Evolutionary conservation across 139 green algal genomes (phyloP).

Genomic region (Zygnema circumcarinatum): DNA sequence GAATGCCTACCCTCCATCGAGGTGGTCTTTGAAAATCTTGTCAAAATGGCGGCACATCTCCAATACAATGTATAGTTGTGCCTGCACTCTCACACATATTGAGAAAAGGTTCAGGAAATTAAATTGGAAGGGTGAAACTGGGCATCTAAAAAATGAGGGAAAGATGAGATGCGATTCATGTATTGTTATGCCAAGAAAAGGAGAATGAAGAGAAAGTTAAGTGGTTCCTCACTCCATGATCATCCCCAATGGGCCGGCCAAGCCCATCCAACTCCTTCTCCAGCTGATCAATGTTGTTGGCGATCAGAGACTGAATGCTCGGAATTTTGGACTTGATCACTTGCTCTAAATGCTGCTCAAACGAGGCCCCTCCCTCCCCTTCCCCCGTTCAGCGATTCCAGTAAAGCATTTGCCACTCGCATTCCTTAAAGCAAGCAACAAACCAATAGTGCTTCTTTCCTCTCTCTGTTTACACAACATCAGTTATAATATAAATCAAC

Average conservation of each 20-base stretch:
- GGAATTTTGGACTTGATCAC: conserved; percentile 72
- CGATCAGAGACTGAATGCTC: conserved; percentile 77
- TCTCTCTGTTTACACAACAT: too few species aligned
- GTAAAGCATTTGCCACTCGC: too few species aligned
- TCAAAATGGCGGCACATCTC: conserved; percentile 57
- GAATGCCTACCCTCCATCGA: conserved; percentile 44
- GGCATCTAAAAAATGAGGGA: neutral
- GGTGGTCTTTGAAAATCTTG: conserved; percentile 29
- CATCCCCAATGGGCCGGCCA: conserved; percentile 26
- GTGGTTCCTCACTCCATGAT: conserved; percentile 34
- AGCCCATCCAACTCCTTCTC: conserved; percentile 44
- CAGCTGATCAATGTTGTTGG: conserved; percentile 50
- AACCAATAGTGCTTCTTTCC: too few species aligned
- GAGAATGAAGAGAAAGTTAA: too few species aligned
- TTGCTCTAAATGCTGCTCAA: conserved; percentile 36
- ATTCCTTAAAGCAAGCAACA: too few species aligned
- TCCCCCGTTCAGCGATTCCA: too few species aligned
- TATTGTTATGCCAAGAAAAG: too few species aligned
- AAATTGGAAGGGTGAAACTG: neutral
- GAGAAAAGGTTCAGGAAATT: neutral
- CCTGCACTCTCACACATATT: conserved; percentile 25
- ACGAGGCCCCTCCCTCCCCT: neutral
- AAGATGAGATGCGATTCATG: too few species aligned
- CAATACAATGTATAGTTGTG: conserved; percentile 46
- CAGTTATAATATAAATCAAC: too few species aligned